Conservation (phyloP, 176 grass and related monocot species). For the Triticum aestivum region DNA sequence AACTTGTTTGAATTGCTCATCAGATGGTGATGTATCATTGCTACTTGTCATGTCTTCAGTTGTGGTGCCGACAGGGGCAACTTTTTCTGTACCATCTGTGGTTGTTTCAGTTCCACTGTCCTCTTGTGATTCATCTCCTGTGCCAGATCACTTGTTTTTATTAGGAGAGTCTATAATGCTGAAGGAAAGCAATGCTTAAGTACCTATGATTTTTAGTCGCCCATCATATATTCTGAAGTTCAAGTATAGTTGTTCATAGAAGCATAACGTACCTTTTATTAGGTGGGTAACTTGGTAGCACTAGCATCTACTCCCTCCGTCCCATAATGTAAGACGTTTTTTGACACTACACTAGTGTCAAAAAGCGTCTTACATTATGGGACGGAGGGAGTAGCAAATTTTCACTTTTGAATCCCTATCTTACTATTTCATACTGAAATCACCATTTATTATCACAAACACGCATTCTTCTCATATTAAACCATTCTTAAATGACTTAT, state of each 20-base stretch:
- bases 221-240: conserved; percentile 23
- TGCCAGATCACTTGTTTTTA: conserved; percentile 23
- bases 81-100: not conserved
- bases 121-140: conserved; percentile 17
- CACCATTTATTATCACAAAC: not conserved
- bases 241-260: conserved; percentile 8
- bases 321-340: too few species aligned
- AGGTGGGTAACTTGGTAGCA: not conserved
- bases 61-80: not conserved
- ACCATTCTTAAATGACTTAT: not conserved
- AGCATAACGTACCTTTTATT: not conserved
- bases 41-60: conserved; percentile 28
- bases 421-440: not conserved
- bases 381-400: too few species aligned
- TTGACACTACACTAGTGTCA: too few species aligned
- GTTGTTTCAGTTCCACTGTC: conserved; percentile 13
- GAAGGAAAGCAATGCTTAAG: not conserved
- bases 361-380: too few species aligned
- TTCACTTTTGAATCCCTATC: not conserved
- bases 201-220: not conserved
- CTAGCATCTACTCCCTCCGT: too few species aligned
- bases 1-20: conserved; percentile 2
- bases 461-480: not conserved
- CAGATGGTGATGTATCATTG: conserved; percentile 18
- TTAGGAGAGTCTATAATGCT: not conserved